phyloP scores from a whole-genome alignment of 257 asterid genomes.

The Ajuga chamaepitys region DNA sequence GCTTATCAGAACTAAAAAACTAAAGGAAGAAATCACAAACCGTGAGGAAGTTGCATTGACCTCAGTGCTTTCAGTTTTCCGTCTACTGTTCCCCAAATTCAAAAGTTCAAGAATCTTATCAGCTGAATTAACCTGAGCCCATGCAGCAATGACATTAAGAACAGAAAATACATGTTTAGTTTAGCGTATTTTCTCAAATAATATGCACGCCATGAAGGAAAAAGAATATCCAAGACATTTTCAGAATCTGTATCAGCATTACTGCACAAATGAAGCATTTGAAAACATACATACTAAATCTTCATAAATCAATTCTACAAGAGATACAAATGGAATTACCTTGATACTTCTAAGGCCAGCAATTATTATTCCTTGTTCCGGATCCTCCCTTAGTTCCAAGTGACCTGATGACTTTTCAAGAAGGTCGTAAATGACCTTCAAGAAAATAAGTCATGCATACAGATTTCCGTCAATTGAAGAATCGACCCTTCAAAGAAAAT shows the following conservation, averaged over 20 bases:
- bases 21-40: slow-evolving; percentile 54
- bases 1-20: not conserved
- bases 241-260: slow-evolving; percentile 4
- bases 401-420: slow-evolving; percentile 89
- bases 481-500: slow-evolving; percentile 1
- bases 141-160: slow-evolving; percentile 14
- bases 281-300: not conserved
- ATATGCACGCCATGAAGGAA: not conserved
- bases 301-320: not conserved
- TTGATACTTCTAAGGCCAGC: slow-evolving; percentile 89
- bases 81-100: slow-evolving; percentile 84
- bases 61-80: slow-evolving; percentile 93
- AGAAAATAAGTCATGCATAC: slow-evolving; percentile 12
- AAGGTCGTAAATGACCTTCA: slow-evolving; percentile 90
- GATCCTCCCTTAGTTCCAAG: slow-evolving; percentile 94
- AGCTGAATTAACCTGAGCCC: slow-evolving; percentile 79
- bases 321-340: slow-evolving; percentile 30
- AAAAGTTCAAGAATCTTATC: slow-evolving; percentile 88
- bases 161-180: slow-evolving; percentile 8
- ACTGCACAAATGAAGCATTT: slow-evolving; percentile 6
- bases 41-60: slow-evolving; percentile 92
- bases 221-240: not conserved
- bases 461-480: slow-evolving; percentile 1
- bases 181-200: slow-evolving; percentile 5
- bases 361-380: slow-evolving; percentile 81